phyloP scores from a whole-genome alignment of 140 eudicot species.

The Erigeron philadelphicus region DNA sequence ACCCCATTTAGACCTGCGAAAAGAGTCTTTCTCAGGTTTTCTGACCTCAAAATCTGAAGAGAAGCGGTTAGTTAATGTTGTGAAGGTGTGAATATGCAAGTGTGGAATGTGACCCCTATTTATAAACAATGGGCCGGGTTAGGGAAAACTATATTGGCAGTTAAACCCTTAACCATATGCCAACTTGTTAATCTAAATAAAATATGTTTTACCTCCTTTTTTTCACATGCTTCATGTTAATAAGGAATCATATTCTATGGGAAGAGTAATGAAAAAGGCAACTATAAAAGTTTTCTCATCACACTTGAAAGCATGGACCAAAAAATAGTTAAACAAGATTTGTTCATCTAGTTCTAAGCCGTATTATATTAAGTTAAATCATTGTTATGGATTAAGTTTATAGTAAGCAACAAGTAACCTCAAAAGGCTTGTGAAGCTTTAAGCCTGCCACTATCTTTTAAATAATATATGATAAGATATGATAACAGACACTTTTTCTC shows the following conservation, averaged over 20 bases:
- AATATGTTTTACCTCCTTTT: slow-evolving; percentile 30
- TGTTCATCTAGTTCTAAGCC: slow-evolving; percentile 26
- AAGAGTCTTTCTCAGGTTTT: neutral
- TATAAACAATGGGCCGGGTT: slow-evolving; percentile 24
- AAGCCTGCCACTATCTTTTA: slow-evolving; percentile 13
- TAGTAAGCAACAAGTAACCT: slow-evolving; percentile 22
- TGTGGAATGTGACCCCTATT: slow-evolving; percentile 25
- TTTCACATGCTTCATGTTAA: slow-evolving; percentile 39
- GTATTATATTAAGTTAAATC: slow-evolving; percentile 1
- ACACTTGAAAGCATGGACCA: slow-evolving; percentile 25
- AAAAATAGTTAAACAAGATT: slow-evolving; percentile 22
- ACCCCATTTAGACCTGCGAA: slow-evolving; percentile 29
- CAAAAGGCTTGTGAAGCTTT: slow-evolving; percentile 14
- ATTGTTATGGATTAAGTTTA: slow-evolving; percentile 4
- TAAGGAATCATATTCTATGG: slow-evolving; percentile 37
- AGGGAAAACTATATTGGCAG: slow-evolving; percentile 31
- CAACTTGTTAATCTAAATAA: slow-evolving; percentile 30
- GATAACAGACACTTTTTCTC: slow-evolving; percentile 2
- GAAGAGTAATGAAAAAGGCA: slow-evolving; percentile 38
- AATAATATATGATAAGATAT: slow-evolving; percentile 6
- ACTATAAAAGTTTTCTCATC: slow-evolving; percentile 31
- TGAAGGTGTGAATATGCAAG: slow-evolving; percentile 34
- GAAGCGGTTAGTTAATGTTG: slow-evolving; percentile 21
- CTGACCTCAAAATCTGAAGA: neutral
- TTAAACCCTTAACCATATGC: slow-evolving; percentile 39